Evolutionary conservation across 495 filamentous ascomycete species (phyloP).

Genomic region (Aspergillus olivimuriae): DNA sequence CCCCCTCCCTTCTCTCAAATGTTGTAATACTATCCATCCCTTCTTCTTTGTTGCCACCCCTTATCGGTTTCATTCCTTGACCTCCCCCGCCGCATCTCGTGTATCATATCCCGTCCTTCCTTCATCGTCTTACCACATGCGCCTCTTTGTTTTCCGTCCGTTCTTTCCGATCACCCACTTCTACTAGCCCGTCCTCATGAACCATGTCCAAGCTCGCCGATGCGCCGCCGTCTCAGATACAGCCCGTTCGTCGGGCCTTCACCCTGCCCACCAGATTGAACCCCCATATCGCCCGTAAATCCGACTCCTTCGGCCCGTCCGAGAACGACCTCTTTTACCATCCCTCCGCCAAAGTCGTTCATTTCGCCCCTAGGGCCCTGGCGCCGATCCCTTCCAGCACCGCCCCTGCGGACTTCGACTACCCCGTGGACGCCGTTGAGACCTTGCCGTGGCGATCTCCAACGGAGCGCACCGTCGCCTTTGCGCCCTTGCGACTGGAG

Average conservation of each 20-base stretch:
- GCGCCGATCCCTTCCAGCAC: conserved; percentile 37
- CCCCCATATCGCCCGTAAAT: conserved; percentile 25
- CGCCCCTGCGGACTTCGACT: conserved; percentile 40
- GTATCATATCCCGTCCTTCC: too few relatives aligned
- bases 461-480: conserved; percentile 75
- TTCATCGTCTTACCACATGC: too few relatives aligned
- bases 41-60: too few relatives aligned
- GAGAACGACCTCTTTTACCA: conserved; percentile 69
- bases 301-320: conserved; percentile 31
- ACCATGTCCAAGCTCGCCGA: conserved; percentile 35
- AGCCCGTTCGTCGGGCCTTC: conserved; percentile 47
- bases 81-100: too few relatives aligned
- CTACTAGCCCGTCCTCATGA: conserved; percentile 18
- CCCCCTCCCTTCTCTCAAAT: too few relatives aligned
- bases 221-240: conserved; percentile 29
- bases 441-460: conserved; percentile 68
- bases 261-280: conserved; percentile 51
- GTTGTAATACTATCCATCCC: background rate
- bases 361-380: conserved; percentile 47
- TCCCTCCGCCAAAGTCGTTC: conserved; percentile 57
- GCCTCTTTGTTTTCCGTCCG: background rate
- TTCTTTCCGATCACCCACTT: conserved; percentile 3
- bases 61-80: too few relatives aligned
- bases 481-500: conserved; percentile 74
- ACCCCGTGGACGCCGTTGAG: conserved; percentile 36